Evolutionary conservation across 805 yeast genomes (phyloP).

Genomic region (Cyberlindnera subsufficiens): DNA sequence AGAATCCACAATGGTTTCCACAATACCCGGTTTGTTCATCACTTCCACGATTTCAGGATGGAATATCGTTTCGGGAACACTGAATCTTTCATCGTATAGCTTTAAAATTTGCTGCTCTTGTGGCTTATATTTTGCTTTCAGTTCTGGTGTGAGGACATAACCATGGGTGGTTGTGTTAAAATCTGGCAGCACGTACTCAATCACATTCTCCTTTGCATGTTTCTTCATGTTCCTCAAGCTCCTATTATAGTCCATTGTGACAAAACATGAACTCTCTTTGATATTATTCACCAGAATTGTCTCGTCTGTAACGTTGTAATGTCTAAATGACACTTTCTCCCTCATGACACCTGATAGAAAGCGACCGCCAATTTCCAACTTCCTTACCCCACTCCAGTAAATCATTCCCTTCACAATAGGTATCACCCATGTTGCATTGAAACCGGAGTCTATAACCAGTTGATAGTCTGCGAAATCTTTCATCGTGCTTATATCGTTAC

Average conservation of each 20-base stretch:
- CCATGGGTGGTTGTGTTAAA: conserved; percentile 78
- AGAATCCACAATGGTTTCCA: conserved; percentile 63
- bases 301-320: conserved; percentile 92
- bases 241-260: conserved; percentile 51
- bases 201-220: conserved; percentile 26
- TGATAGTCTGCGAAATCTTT: conserved; percentile 50
- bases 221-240: conserved; percentile 36
- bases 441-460: conserved; percentile 84
- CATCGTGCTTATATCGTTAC: conserved; percentile 13
- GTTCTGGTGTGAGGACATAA: conserved; percentile 41
- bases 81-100: conserved; percentile 79
- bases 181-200: conserved; percentile 84
- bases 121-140: conserved; percentile 25
- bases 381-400: conserved; percentile 68
- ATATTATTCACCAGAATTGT: conserved; percentile 77
- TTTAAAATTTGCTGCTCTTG: conserved; percentile 59
- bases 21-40: conserved; percentile 69
- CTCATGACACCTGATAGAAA: conserved; percentile 74
- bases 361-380: conserved; percentile 84
- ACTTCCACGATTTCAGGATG: conserved; percentile 80
- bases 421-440: conserved; percentile 76
- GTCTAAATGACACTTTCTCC: conserved; percentile 83
- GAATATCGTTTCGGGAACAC: conserved; percentile 80
- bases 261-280: conserved; percentile 71
- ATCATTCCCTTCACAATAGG: conserved; percentile 80